Evolutionary conservation across 1,284 basidiomycete species (phyloP).

Genomic region (Tylopilus orsonianus): DNA sequence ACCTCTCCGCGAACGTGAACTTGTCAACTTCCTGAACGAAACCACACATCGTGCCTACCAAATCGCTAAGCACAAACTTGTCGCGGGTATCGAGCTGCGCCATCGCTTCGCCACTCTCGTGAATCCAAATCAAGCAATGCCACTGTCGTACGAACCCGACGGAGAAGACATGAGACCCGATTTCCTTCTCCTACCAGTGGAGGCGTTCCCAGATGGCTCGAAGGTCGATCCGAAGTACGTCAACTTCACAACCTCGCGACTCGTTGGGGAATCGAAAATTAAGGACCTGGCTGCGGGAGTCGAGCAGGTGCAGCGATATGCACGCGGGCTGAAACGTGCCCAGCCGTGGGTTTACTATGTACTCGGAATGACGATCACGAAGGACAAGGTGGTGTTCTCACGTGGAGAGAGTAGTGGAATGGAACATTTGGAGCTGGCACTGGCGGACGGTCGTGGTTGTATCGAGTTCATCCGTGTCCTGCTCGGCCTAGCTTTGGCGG

Average conservation of each 20-base stretch:
- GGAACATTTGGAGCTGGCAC: conserved; percentile 10
- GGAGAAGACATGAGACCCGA: conserved; percentile 17
- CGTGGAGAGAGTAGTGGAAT: conserved; percentile 19
- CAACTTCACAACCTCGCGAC: conserved; percentile 15
- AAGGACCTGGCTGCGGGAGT: not conserved
- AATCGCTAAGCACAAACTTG: conserved; percentile 2
- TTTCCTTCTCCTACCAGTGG: conserved; percentile 16
- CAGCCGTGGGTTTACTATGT: conserved; percentile 19
- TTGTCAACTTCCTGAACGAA: conserved; percentile 16
- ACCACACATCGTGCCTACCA: conserved; percentile 8
- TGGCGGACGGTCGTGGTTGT: conserved; percentile 10
- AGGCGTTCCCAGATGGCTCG: conserved; percentile 13
- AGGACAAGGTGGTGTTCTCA: conserved; percentile 9
- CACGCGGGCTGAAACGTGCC: conserved; percentile 10
- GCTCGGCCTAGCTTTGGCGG: conserved; percentile 14
- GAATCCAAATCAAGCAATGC: conserved; percentile 10
- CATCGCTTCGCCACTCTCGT: conserved; percentile 14
- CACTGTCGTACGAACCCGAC: conserved; percentile 14
- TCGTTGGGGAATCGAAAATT: conserved; percentile 15
- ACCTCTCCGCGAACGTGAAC: conserved; percentile 6
- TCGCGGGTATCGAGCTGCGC: not conserved
- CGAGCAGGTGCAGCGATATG: conserved; percentile 13
- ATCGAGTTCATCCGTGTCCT: conserved; percentile 18
- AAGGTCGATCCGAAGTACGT: conserved; percentile 12
- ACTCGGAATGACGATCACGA: conserved; percentile 8